Evolutionary conservation across 2,329 filamentous ascomycete genomes (phyloP), one percentile per base, ranked within the genome.

Genomic region (Alternaria novae-zelandiae): DNA sequence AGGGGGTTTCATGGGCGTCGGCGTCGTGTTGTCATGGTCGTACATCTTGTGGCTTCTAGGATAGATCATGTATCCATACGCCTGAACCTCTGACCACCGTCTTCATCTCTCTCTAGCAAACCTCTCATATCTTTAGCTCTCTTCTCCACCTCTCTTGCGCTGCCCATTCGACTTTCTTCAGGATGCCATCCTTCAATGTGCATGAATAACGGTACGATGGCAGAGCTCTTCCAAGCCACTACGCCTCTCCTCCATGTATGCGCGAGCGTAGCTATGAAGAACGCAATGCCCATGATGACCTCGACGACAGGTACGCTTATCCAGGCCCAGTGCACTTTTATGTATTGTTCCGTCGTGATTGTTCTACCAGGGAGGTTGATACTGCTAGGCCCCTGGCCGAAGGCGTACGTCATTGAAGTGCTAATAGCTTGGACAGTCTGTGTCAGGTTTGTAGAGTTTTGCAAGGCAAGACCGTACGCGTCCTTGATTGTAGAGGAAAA

Each of bases 181-280:
- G 21, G 15, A 6, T 11, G 30, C 55, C 55, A 57, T 15, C 54
- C 54, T 7, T 61, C 59, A 9, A 61, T 61, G 2, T 44, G 36
- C 10, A 26, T 61, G 15, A 61, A 36, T 6, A 61, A 17, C 15
- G 54, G 46, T 32, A 61, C 28, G n/a, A 61, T 58, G 4, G 45
- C 54, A 5, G 54, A 61, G n/a, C 45, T 44, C 10, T 53, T 61
- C 59, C 59, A 61, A 4, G 59, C 36, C 20, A 46, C 59, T 36
- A 61, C 36, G 3, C 36, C 46, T n/a, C 45, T 61, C 25, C 59
- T 46, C 54, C 32, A 41, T 13, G 54, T 61, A 12, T 61, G 47
- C 3, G 53, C 21, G 13, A 61, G 17, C 26, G 54, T 61, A 20
- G 45, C 32, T n/a, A 46, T 6, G 12, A 61, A 49, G 25, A 61